Conservation (phyloP, 441 rosid genomes). For the Caryocar brasiliense region DNA sequence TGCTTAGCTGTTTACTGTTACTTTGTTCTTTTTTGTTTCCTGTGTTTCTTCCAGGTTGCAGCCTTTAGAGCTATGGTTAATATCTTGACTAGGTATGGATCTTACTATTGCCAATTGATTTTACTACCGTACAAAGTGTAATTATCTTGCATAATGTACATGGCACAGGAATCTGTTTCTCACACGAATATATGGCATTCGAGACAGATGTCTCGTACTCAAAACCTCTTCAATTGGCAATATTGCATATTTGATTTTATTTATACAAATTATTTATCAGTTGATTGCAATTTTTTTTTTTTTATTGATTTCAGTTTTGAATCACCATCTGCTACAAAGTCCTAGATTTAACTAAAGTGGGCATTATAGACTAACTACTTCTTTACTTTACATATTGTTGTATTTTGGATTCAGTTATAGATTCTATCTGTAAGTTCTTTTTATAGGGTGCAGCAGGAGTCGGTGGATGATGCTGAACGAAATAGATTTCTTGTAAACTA, state of each 20-base stretch:
- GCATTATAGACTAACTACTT: not conserved
- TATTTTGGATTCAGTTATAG: constrained; percentile 7
- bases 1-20: not conserved
- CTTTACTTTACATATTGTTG: constrained; percentile 2
- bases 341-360: too few species aligned
- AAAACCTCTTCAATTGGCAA: too few species aligned
- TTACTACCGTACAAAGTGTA: not conserved
- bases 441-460: constrained; percentile 95
- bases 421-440: constrained; percentile 3
- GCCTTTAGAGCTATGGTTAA: constrained; percentile 99
- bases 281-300: too few species aligned
- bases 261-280: too few species aligned
- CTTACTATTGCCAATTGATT: not conserved
- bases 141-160: constrained; percentile 1
- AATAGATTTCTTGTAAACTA: constrained; percentile 90
- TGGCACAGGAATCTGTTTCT: too few species aligned
- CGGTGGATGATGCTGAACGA: constrained; percentile 93
- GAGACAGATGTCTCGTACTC: too few species aligned
- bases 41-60: constrained; percentile 60
- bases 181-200: too few species aligned
- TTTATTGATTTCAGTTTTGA: too few species aligned
- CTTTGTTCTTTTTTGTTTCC: not conserved
- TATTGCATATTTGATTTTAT: too few species aligned
- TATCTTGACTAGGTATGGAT: constrained; percentile 80
- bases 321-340: too few species aligned